Evolutionary conservation across 1,284 basidiomycete genomes (phyloP), one percentile per base, ranked within the genome.

Genomic region (Ganoderma meredithae): DNA sequence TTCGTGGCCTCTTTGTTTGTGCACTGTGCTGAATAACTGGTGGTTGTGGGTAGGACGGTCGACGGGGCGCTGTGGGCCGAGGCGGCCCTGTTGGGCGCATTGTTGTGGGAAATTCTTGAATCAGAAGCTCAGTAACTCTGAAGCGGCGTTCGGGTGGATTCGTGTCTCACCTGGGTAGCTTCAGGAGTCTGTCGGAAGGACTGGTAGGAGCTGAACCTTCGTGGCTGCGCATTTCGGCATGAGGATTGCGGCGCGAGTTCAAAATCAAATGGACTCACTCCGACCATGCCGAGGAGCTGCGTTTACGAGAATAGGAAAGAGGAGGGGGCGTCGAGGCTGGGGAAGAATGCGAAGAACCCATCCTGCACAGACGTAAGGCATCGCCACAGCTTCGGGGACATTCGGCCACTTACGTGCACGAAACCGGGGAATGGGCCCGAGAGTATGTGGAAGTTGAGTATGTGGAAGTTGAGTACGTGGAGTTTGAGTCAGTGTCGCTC

Each of bases 141-240:
- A 36, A 49, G 12, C 8, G 60, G 31, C 12, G 15, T 27, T 39
- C 41, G 15, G 25, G 33, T 43, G n/a, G 6, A 47, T 33, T 60
- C 19, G 44, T 2, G 8, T 40, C 71, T 56, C 44, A 73, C 74
- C 71, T 73, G 7, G 66, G 62, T 19, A 65, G 68, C 63, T 73
- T 75, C 13, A 73, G 64, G 62, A 73, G 69, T 31, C 74, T 69
- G 40, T 73, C 74, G 7, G 72, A 73, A 25, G 73, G 73, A 19
- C 70, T 75, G 17, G 56, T 13, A 10, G 47, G 47, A 12, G 56
- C 62, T 10, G 22, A 65, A 6, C 27, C n/a, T 25, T 67, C 62
- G 17, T 65, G 47, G 36, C 60, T 59, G 49, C 8, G 36, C 25
- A 33, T 2, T 49, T 9, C 33, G 0, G 22, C 9, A 61, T 72